Base-by-base conservation (phyloP, 2,329 filamentous ascomycete genomes). In the Bipolaris victoriae region DNA sequence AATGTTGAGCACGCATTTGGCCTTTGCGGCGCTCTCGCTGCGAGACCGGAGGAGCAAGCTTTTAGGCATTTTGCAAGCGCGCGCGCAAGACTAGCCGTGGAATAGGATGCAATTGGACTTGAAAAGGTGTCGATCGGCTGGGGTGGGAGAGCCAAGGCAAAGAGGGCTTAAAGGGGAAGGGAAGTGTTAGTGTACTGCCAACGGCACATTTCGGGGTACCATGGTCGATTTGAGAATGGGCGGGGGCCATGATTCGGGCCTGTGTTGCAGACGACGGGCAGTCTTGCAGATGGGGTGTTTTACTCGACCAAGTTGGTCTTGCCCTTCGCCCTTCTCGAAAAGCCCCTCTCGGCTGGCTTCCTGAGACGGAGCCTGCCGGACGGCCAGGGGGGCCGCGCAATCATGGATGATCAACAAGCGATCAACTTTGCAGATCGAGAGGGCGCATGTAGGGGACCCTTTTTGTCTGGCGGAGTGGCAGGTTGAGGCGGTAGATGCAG, bases 321-420 rank as follows among this genome's bases (percentile, higher is more conserved):
- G 55, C 31, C 35, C 18, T 63, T 29, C 1, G 55, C 31, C 35
- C 22, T 63, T 52, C 35, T 44, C 50, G n/a, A 50, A 52, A 48
- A 48, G 48, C 49, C 55, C 58, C 60, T 66, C 67, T 66, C 67
- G 67, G 67, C 57, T 62, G 58, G 49, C 57, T 63, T 57, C 58
- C 66, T 62, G 58, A 61, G 36, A 53, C 65, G 65, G 66, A 61
- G 63, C 58, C 63, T 68, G 49, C 65, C 65, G 64, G 66, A 41
- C 64, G 64, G 60, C 57, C 57, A 60, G 57, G 61, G 39, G 61
- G 50, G 61, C 62, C 64, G 63, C 63, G 67, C 64, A 67, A 65
- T 64, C 66, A 64, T 54, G 40, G 52, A 58, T 54, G 55, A 60
- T 58, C 63, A 62, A 57, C 50, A 33, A 62, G 60, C 56, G 51